A percentile compares a stretch with the other conserved stretches of the same genome.
Evolutionary conservation across 129 eudicot species (phyloP).

Genomic region (Artemisia annua): DNA sequence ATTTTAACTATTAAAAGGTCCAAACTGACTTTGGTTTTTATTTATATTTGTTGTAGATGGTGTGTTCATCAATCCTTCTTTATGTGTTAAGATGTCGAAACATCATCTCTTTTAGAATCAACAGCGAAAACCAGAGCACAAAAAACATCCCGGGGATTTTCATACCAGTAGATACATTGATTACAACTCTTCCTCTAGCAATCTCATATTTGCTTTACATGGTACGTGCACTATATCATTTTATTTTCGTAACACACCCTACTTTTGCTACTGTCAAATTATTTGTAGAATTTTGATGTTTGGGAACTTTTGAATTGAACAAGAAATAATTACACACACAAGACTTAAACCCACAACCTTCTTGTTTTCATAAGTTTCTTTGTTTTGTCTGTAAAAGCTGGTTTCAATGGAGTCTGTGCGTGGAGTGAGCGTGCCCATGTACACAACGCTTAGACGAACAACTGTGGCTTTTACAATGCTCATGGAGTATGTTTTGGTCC

Average conservation of each 20-base stretch:
- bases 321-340: too few relatives aligned
- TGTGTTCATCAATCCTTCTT: slow-evolving; percentile 44
- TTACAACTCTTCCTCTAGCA: slow-evolving; percentile 48
- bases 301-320: too few relatives aligned
- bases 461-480: slow-evolving; percentile 61
- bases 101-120: slow-evolving; percentile 39
- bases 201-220: slow-evolving; percentile 50
- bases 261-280: background rate
- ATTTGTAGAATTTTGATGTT: background rate
- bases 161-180: slow-evolving; percentile 32
- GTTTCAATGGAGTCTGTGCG: slow-evolving; percentile 59
- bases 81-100: slow-evolving; percentile 40
- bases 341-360: too few relatives aligned
- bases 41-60: slow-evolving; percentile 39
- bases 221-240: slow-evolving; percentile 29
- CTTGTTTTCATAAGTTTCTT: background rate
- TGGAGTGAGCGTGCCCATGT: slow-evolving; percentile 61
- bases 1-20: slow-evolving; percentile 8
- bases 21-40: background rate
- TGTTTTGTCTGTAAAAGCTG: slow-evolving; percentile 32
- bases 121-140: slow-evolving; percentile 24
- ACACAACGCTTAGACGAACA: slow-evolving; percentile 60
- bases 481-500: slow-evolving; percentile 46
- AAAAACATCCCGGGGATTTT: slow-evolving; percentile 20
- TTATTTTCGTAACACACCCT: background rate